Evolutionary conservation across 441 rosid species (phyloP), one percentile per base, ranked within the genome.

Genomic region (Euphorbia schlechtendalii): DNA sequence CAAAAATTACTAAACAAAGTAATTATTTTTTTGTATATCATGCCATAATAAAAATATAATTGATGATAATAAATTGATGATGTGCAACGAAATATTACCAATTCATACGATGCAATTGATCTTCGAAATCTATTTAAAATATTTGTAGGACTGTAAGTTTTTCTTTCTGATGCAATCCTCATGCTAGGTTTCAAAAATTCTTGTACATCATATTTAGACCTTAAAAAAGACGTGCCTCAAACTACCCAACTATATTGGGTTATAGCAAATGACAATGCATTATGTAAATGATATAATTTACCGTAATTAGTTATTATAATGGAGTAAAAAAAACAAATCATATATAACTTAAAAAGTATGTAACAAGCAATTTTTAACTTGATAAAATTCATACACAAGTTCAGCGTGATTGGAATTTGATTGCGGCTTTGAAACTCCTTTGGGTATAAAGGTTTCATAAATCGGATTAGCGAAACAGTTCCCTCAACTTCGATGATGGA

Each of bases 151-250:
- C 84, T 69, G 73, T n/a, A n/a, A n/a, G n/a, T n/a, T n/a, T n/a
- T 66, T 75, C 78, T 91, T 61, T 71, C 90, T 0, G 92, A 85
- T 46, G 91, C 62, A 64, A 91, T 94, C 71, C 90, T 84, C 78
- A 94, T 84, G 74, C 94, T 87, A 67, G 98, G 92, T 76, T 94
- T 89, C 77, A 91, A 62, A 76, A 94, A 94, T 78, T 87, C 91
- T 84, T 94, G 98, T 61, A 71, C 82, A 86, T 91, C 98, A 70
- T 94, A 94, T 79, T 94, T 94, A 21, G 98, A 87, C 84, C 98
- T 94, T n/a, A n/a, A n/a, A n/a, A n/a, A n/a, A n/a, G n/a, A n/a
- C n/a, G n/a, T n/a, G n/a, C n/a, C n/a, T n/a, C n/a, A n/a, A n/a
- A n/a, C n/a, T n/a, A n/a, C n/a, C n/a, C n/a, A n/a, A n/a, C n/a